phyloP scores from a whole-genome alignment of 345 rosid genomes.

The Raphanus sativus region DNA sequence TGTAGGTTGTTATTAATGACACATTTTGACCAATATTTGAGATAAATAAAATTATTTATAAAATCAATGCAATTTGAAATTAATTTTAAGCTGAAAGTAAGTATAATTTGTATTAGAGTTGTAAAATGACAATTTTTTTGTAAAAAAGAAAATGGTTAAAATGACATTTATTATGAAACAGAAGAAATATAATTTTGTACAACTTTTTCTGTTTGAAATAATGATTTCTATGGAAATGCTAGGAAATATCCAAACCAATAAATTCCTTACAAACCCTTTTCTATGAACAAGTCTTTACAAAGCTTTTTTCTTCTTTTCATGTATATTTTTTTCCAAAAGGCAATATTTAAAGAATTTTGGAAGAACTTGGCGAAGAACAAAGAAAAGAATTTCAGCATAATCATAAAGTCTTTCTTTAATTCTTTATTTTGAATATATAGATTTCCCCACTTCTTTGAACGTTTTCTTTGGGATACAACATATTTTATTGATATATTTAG shows the following conservation, averaged over 20 bases:
- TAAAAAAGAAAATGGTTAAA: no score
- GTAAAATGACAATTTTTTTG: no score
- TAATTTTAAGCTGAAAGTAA: no score
- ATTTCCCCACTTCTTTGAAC: slow-evolving; percentile 5
- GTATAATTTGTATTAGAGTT: no score
- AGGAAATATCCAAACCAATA: slow-evolving; percentile 18
- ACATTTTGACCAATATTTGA: no score
- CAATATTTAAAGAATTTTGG: background rate
- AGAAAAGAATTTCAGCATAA: background rate
- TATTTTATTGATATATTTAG: background rate
- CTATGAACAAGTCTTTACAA: background rate
- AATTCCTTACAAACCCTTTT: background rate
- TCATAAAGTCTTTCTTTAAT: background rate
- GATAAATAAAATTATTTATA: no score
- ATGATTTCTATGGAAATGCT: slow-evolving; percentile 4
- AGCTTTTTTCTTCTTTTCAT: background rate
- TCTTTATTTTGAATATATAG: slow-evolving; percentile 18
- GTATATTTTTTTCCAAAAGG: background rate
- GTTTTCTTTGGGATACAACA: slow-evolving; percentile 4
- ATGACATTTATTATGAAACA: no score
- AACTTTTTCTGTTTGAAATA: slow-evolving; percentile 27
- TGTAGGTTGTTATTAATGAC: no score
- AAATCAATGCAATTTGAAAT: no score
- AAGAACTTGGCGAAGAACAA: slow-evolving; percentile 5
- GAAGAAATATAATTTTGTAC: background rate